Evolutionary conservation across 202 grass and related monocot genomes (phyloP).

Genomic region (Cymbopogon flexuosus): DNA sequence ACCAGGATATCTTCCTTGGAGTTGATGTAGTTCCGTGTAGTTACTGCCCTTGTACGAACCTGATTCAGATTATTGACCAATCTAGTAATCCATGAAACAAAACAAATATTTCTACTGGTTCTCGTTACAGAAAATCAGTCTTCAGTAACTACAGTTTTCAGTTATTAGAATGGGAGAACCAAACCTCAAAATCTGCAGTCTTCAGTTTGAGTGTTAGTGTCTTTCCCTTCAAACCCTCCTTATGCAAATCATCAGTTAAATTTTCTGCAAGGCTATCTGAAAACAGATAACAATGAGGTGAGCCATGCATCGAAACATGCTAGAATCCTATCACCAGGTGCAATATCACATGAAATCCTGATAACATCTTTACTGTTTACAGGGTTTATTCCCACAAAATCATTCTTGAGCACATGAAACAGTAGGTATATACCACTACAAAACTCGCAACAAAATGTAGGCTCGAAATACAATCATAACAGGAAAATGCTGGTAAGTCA

Average conservation of each 20-base stretch:
- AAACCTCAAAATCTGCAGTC: slow-evolving; percentile 87
- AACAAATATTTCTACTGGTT: not conserved
- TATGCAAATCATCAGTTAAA: slow-evolving; percentile 79
- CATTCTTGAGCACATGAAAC: not conserved
- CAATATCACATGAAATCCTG: not conserved
- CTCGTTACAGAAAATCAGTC: slow-evolving; percentile 16
- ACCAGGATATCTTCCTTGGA: slow-evolving; percentile 78
- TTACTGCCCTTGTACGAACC: slow-evolving; percentile 74
- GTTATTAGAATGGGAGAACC: slow-evolving; percentile 1
- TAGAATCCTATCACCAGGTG: not conserved
- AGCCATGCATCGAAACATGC: not conserved
- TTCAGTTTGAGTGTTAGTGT: slow-evolving; percentile 95
- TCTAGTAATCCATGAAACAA: slow-evolving; percentile 17
- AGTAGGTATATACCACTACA: not conserved
- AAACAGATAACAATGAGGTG: slow-evolving; percentile 28
- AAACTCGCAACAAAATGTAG: not conserved
- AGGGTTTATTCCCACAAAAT: not conserved
- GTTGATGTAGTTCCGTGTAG: slow-evolving; percentile 63
- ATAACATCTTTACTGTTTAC: not conserved
- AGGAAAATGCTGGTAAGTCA: not conserved
- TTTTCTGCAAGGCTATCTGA: slow-evolving; percentile 71
- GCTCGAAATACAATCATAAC: not conserved
- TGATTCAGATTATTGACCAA: slow-evolving; percentile 37
- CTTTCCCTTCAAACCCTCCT: slow-evolving; percentile 64
- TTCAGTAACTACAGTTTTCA: not conserved